A percentile compares a stretch with the other conserved stretches of the same genome.
phyloP scores from a whole-genome alignment of 208 protist species.

The Trypanosoma conorhini region DNA sequence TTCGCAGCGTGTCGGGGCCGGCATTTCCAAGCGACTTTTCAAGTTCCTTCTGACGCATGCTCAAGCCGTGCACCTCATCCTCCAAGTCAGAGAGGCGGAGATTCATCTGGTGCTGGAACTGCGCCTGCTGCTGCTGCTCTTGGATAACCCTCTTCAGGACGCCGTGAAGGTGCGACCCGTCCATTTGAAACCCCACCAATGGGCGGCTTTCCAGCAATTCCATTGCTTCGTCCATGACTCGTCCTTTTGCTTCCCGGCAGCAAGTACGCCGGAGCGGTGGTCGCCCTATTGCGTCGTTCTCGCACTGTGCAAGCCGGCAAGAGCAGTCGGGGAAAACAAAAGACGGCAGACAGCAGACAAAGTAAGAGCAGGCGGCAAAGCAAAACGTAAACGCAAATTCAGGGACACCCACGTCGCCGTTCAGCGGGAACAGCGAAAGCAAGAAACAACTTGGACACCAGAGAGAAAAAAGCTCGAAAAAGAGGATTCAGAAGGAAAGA shows the following conservation, averaged over 20 bases:
- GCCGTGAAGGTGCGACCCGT: slow-evolving; percentile 75
- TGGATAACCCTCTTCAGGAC: slow-evolving; percentile 65
- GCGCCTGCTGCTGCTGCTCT: slow-evolving; percentile 48
- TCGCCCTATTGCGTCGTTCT: background rate
- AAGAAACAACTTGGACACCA: too few species aligned
- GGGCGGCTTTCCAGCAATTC: slow-evolving; percentile 80
- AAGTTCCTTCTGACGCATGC: slow-evolving; percentile 42
- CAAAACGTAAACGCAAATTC: background rate
- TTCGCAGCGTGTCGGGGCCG: slow-evolving; percentile 35
- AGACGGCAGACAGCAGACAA: background rate
- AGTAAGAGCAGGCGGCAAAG: background rate
- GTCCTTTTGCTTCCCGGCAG: background rate
- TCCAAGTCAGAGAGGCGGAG: slow-evolving; percentile 48
- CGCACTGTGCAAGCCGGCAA: background rate
- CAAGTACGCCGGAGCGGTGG: background rate
- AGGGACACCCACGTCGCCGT: background rate
- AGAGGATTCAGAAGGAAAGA: background rate
- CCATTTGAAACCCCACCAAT: slow-evolving; percentile 82
- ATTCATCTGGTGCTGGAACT: slow-evolving; percentile 32
- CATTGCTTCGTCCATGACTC: slow-evolving; percentile 55
- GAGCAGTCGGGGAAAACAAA: background rate
- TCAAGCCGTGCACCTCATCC: slow-evolving; percentile 43
- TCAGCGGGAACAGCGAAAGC: background rate
- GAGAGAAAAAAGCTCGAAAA: background rate
- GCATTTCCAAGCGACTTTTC: slow-evolving; percentile 39